Conservation (phyloP, 768 basidiomycete genomes). For the Pleurotus tuoliensis region DNA sequence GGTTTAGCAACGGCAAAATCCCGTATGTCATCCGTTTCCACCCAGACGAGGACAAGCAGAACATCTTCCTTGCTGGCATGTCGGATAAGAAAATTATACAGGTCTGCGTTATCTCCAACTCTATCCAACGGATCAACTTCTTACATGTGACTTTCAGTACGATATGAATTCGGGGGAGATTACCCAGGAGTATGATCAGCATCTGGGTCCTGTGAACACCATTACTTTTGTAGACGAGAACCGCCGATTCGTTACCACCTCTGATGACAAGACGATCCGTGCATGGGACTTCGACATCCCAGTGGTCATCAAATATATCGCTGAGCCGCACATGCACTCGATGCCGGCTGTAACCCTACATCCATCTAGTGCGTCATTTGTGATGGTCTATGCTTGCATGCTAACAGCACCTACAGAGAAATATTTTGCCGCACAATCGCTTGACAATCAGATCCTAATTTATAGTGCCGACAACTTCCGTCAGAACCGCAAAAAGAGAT, state of each 20-base stretch:
- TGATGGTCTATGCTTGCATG: constrained; percentile 8
- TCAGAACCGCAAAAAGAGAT: constrained; percentile 98
- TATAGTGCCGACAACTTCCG: constrained; percentile 98
- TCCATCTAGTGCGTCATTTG: constrained; percentile 76
- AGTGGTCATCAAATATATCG: constrained; percentile 99
- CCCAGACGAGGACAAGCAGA: constrained; percentile 93
- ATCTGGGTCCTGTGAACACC: constrained; percentile 96
- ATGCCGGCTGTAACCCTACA: constrained; percentile 98
- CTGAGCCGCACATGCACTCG: constrained; percentile 98
- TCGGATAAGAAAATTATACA: constrained; percentile 99
- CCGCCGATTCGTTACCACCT: constrained; percentile 94
- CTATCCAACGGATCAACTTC: background rate
- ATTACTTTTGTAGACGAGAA: constrained; percentile 99
- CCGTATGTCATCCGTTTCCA: constrained; percentile 95
- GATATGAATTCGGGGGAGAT: constrained; percentile 95
- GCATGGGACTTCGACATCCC: constrained; percentile 99
- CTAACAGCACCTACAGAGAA: constrained; percentile 51
- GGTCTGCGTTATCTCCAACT: constrained; percentile 39
- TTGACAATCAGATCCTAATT: constrained; percentile 97
- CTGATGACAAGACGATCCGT: constrained; percentile 98
- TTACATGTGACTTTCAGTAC: constrained; percentile 52
- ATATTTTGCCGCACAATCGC: constrained; percentile 95
- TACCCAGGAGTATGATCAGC: constrained; percentile 97
- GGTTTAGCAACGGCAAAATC: constrained; percentile 97
- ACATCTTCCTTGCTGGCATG: constrained; percentile 98